Evolutionary conservation across 805 yeast species (phyloP).

Genomic region (Candida insectalens): DNA sequence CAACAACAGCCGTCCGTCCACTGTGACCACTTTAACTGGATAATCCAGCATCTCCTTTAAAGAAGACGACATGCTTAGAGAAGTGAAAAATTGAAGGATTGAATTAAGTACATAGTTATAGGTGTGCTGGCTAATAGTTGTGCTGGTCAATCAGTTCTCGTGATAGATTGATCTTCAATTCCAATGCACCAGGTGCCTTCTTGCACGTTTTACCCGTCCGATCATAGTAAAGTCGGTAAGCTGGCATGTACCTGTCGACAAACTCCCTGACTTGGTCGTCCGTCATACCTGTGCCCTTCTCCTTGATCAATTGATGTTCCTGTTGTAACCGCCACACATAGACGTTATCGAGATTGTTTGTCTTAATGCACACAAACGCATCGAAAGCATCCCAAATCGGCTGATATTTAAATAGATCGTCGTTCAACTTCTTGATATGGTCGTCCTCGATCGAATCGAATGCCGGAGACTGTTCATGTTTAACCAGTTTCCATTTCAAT

Average conservation of each 20-base stretch:
- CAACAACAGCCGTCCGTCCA: conserved; percentile 43
- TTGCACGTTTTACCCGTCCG: conserved; percentile 6
- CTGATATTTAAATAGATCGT: conserved; percentile 38
- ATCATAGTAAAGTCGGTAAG: conserved; percentile 59
- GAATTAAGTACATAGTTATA: too few relatives aligned
- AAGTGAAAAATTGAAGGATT: too few relatives aligned
- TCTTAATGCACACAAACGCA: conserved; percentile 49
- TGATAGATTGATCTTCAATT: too few relatives aligned
- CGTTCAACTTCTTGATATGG: conserved; percentile 36
- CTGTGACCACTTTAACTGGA: conserved; percentile 46
- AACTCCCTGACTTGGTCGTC: conserved; percentile 59
- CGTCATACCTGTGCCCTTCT: conserved; percentile 69
- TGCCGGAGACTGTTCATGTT: conserved; percentile 8
- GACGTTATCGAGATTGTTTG: conserved; percentile 52
- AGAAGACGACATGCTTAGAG: background rate
- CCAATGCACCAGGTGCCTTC: too few relatives aligned
- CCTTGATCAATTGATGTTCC: conserved; percentile 49
- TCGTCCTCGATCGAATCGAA: conserved; percentile 10
- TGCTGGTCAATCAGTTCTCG: too few relatives aligned
- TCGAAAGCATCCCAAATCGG: conserved; percentile 50
- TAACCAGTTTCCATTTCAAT: conserved; percentile 17
- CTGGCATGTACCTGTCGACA: conserved; percentile 81
- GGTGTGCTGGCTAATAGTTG: too few relatives aligned
- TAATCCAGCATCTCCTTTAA: too few relatives aligned
- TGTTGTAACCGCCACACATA: conserved; percentile 73